These are phyloP conservation scores for Acer negundo DNA, from an alignment of 345 rosid species.

Conservation along the genomic window DNA sequence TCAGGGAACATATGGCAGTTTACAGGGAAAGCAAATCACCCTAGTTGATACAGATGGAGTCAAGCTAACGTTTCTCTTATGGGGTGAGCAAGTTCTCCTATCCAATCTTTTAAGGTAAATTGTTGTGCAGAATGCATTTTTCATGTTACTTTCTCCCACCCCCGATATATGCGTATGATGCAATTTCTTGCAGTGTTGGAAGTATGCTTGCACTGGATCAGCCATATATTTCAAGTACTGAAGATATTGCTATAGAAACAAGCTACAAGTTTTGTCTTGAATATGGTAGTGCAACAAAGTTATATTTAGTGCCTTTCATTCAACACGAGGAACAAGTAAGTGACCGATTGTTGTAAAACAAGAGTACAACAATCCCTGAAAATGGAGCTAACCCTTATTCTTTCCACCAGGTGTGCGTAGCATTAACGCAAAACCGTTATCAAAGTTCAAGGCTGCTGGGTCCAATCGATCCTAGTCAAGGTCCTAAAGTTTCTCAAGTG, in stretches of 20 bases:
- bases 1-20: conserved; percentile 49
- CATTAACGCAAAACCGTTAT: conserved; percentile 60
- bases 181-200: conserved; percentile 62
- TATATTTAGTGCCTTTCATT: conserved; percentile 74
- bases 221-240: conserved; percentile 72
- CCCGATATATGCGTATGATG: conserved; percentile 17
- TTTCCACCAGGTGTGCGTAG: conserved; percentile 60
- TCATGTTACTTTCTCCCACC: conserved; percentile 10
- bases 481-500: conserved; percentile 75
- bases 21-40: conserved; percentile 61
- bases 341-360: conserved; percentile 5
- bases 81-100: conserved; percentile 87
- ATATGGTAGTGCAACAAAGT: conserved; percentile 93
- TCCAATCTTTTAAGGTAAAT: conserved; percentile 87
- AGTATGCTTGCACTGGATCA: conserved; percentile 87
- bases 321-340: conserved; percentile 82
- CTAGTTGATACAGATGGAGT: conserved; percentile 74
- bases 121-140: conserved; percentile 26
- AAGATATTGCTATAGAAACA: conserved; percentile 55
- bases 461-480: conserved; percentile 55
- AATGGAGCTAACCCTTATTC: conserved; percentile 22
- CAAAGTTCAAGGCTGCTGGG: conserved; percentile 67
- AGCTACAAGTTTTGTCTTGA: conserved; percentile 72
- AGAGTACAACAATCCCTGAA: conserved; percentile 12
- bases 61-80: conserved; percentile 66